Evolutionary conservation across 441 rosid genomes (phyloP).

Genomic region (Gossypium aridum): DNA sequence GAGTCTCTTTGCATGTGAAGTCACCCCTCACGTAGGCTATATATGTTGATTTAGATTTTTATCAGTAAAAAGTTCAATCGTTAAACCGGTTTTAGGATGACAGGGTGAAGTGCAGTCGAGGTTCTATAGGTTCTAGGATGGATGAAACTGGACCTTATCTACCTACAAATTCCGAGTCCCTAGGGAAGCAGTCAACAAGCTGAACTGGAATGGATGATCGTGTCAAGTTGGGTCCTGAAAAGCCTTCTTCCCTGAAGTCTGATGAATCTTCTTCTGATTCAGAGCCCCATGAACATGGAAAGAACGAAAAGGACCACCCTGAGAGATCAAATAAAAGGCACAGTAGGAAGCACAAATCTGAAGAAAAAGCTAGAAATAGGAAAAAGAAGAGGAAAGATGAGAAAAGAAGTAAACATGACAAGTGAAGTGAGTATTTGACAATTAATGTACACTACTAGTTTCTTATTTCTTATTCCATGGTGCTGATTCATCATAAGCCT

Average conservation of each 20-base stretch:
- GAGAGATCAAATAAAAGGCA: slow-evolving; percentile 35
- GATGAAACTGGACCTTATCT: slow-evolving; percentile 73
- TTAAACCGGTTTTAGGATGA: slow-evolving; percentile 12
- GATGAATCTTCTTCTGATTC: slow-evolving; percentile 34
- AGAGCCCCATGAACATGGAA: slow-evolving; percentile 23
- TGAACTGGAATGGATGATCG: slow-evolving; percentile 23
- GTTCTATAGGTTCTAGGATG: slow-evolving; percentile 90
- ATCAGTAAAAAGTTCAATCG: background rate
- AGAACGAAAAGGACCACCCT: slow-evolving; percentile 20
- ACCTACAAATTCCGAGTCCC: slow-evolving; percentile 22
- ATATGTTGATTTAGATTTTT: background rate
- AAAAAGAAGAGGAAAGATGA: slow-evolving; percentile 33
- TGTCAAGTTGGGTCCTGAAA: slow-evolving; percentile 42
- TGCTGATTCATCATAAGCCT: background rate
- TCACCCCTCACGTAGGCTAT: background rate
- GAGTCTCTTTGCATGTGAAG: background rate
- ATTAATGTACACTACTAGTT: background rate
- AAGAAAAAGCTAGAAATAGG: slow-evolving; percentile 43
- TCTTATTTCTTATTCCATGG: background rate
- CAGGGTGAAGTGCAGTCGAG: slow-evolving; percentile 89
- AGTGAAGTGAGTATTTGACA: background rate
- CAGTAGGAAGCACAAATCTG: slow-evolving; percentile 39
- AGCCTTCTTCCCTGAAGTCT: slow-evolving; percentile 23
- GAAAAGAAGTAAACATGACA: slow-evolving; percentile 24
- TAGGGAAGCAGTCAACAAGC: slow-evolving; percentile 19